Conservation (phyloP, 257 asterid species). For the Euphrasia confusa region DNA sequence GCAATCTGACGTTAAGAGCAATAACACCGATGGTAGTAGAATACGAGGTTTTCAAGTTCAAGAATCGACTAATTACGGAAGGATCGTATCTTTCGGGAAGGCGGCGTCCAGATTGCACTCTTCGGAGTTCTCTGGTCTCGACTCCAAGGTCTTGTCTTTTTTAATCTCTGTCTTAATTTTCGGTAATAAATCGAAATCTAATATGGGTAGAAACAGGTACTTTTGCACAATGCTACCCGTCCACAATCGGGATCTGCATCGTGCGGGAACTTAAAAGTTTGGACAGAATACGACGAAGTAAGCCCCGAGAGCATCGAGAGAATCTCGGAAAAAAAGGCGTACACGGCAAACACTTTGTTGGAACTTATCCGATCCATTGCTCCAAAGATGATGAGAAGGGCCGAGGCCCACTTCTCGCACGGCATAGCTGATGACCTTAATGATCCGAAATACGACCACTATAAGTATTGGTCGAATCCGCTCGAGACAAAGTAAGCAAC, state of each 20-base stretch:
- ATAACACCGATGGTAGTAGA: conserved; percentile 27
- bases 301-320: conserved; percentile 46
- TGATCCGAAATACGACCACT: conserved; percentile 68
- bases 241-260: conserved; percentile 28
- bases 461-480: conserved; percentile 95
- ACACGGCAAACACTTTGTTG: conserved; percentile 49
- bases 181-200: not conserved
- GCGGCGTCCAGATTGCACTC: conserved; percentile 56
- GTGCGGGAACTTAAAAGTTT: conserved; percentile 41
- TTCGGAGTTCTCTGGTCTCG: conserved; percentile 36
- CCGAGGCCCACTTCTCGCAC: conserved; percentile 84
- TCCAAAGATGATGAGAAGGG: conserved; percentile 81
- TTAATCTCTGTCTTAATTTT: not conserved
- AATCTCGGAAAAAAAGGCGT: conserved; percentile 49
- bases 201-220: conserved; percentile 18
- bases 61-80: conserved; percentile 54
- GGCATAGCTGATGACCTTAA: conserved; percentile 75
- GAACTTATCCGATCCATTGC: conserved; percentile 72
- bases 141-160: conserved; percentile 34
- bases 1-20: conserved; percentile 25
- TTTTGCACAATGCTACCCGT: conserved; percentile 27
- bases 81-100: conserved; percentile 70
- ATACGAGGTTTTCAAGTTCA: conserved; percentile 29
- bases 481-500: conserved; percentile 72
- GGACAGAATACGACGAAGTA: conserved; percentile 76